These are phyloP conservation scores for Hanseniaspora osmophila DNA, from an alignment of 805 yeast genomes.

Conservation along the genomic window DNA sequence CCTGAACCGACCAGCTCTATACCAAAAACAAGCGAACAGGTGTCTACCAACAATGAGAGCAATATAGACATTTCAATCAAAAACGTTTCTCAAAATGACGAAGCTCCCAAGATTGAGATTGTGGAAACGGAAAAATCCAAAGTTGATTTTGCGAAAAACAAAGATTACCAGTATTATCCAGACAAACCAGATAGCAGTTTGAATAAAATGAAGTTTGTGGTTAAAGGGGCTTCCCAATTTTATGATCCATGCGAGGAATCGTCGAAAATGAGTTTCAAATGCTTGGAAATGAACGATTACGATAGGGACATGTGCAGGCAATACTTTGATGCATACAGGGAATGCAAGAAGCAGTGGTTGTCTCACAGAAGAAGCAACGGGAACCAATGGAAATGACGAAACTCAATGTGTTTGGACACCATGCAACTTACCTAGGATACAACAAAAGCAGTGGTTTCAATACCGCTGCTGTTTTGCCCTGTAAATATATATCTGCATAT, in stretches of 20 bases:
- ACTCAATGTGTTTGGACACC: too few species aligned
- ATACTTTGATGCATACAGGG: constrained; percentile 84
- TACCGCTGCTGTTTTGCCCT: too few species aligned
- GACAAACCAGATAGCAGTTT: constrained; percentile 68
- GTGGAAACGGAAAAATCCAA: constrained; percentile 8
- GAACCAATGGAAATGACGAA: constrained; percentile 15
- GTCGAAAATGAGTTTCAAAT: constrained; percentile 71
- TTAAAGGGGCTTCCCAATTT: constrained; percentile 68
- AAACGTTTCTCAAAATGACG: background rate
- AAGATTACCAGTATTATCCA: constrained; percentile 35
- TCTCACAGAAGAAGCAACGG: constrained; percentile 25
- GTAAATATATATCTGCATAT: too few species aligned
- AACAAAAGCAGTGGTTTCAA: background rate
- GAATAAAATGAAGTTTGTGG: constrained; percentile 54
- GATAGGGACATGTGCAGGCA: constrained; percentile 58
- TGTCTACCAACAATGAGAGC: too few species aligned
- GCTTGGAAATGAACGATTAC: constrained; percentile 66
- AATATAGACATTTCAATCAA: too few species aligned
- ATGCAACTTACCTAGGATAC: background rate
- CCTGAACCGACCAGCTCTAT: too few species aligned
- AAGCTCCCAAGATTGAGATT: background rate
- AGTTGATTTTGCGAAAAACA: constrained; percentile 15
- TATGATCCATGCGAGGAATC: constrained; percentile 91
- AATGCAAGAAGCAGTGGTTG: constrained; percentile 73
- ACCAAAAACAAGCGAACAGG: too few species aligned